Percentiles rank a stretch among this genome's conserved stretches.
Conservation (phyloP, 495 filamentous ascomycete species). For the Talaromyces thailandensis region DNA sequence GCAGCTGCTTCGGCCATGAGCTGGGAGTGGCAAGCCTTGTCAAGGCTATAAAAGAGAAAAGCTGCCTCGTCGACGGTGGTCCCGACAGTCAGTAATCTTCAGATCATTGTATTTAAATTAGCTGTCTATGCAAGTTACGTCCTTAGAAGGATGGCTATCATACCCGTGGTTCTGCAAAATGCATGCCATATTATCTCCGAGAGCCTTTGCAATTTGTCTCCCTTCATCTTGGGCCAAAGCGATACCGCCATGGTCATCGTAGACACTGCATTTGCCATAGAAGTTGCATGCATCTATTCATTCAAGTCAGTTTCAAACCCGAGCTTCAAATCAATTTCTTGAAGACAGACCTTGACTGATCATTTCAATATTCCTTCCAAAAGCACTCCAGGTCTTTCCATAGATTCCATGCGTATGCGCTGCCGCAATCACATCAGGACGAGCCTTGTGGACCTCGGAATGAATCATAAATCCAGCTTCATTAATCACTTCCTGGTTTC, state of each 20-base stretch:
- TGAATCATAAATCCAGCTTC: constrained; percentile 65
- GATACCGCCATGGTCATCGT: constrained; percentile 44
- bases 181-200: constrained; percentile 54
- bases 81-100: constrained; percentile 50
- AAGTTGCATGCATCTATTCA: constrained; percentile 49
- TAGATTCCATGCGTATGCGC: constrained; percentile 41
- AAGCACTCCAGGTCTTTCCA: constrained; percentile 38
- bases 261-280: constrained; percentile 42
- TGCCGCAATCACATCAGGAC: constrained; percentile 41
- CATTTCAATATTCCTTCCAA: constrained; percentile 41
- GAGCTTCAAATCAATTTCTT: not conserved
- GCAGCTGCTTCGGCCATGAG: constrained; percentile 56
- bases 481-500: constrained; percentile 42
- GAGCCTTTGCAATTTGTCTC: constrained; percentile 44
- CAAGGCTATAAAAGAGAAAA: constrained; percentile 58
- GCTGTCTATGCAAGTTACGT: not conserved
- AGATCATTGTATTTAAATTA: not conserved
- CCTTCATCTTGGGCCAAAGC: constrained; percentile 57
- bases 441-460: constrained; percentile 40
- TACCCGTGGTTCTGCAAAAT: constrained; percentile 60
- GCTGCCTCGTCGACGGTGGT: constrained; percentile 57
- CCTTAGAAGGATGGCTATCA: not conserved
- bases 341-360: constrained; percentile 22
- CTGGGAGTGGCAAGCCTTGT: constrained; percentile 58
- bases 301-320: not conserved